Base-by-base conservation (phyloP, 2,329 filamentous ascomycete genomes). In the Aspergillus sclerotialis region DNA sequence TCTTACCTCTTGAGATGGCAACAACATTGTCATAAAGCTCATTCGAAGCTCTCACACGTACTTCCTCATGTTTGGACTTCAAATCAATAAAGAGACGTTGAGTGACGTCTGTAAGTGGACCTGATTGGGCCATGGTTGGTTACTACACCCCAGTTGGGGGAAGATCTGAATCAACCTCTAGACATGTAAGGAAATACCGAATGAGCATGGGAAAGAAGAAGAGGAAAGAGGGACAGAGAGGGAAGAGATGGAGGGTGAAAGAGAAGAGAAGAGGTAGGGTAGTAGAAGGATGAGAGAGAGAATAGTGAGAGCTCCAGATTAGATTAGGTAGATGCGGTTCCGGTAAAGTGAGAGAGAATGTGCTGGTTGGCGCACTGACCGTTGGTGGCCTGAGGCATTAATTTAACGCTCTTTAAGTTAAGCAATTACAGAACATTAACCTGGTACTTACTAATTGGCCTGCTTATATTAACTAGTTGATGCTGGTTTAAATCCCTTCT, bases 31-130 rank as follows among this genome's bases (percentile, higher is more conserved):
- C 63, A 30, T 65, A 60, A 37, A 71, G 58, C 52, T 70, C 68
- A 43, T 58, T 64, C 36, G 67, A 61, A 53, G 68, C 67, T 58
- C 64, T 63, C 49, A 68, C 64, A 40, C 65, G 61, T 35, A 54
- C 58, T 42, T 70, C 68, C 40, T 70, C 65, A 45, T 67, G 67
- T 58, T 75, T 77, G 39, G 72, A 76, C 47, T 70, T 73, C 41
- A 78, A 63, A 53, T 78, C 74, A 39, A 60, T 48, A 49, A 76
- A 75, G 47, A 76, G 67, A 52, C 73, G 67, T 55, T 75, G 72
- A 46, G 73, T 64, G 38, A 67, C 57, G 52, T 73, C 69, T 39
- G 58, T 60, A 37, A 62, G 60, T 40, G 63, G 61, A 54, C 61
- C 58, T 60, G 60, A 50, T 63, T 66, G 60, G 53, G 66, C 63